These are phyloP conservation scores for Auriscalpium vulgare DNA, from an alignment of 768 basidiomycete species.

Conservation along the genomic window DNA sequence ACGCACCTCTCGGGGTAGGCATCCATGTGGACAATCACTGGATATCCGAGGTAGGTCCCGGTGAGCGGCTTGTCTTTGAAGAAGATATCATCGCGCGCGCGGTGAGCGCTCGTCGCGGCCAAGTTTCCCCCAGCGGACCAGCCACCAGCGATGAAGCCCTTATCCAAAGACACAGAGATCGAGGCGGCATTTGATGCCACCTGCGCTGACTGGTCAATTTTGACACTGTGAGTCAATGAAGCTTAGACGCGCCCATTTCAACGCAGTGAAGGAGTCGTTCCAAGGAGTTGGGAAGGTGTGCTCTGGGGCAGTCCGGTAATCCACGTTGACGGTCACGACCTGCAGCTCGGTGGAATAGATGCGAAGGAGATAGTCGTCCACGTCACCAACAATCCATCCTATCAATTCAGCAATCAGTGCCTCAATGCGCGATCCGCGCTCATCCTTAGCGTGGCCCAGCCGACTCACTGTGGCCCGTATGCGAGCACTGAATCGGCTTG, in stretches of 20 bases:
- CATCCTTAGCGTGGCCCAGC: too few species aligned
- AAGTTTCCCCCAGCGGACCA: constrained; percentile 18
- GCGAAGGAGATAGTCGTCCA: constrained; percentile 11
- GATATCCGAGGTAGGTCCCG: constrained; percentile 19
- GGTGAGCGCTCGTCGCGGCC: constrained; percentile 16
- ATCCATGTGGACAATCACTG: constrained; percentile 11
- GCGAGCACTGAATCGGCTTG: too few species aligned
- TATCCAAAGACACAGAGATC: constrained; percentile 10
- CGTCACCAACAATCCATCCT: constrained; percentile 7
- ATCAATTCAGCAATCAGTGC: too few species aligned
- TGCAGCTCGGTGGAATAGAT: constrained; percentile 1
- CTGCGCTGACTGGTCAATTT: too few species aligned
- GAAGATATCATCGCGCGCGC: constrained; percentile 16
- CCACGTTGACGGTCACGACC: constrained; percentile 4
- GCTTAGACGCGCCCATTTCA: constrained; percentile 11
- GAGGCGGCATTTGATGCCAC: too few species aligned
- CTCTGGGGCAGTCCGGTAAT: constrained; percentile 15
- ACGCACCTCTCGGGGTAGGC: constrained; percentile 18
- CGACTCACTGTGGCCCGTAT: too few species aligned
- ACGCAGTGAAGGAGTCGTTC: constrained; percentile 15
- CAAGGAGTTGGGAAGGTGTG: constrained; percentile 9
- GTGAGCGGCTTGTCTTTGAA: constrained; percentile 15
- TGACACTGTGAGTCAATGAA: too few species aligned
- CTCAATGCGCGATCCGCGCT: too few species aligned
- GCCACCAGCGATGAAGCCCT: constrained; percentile 21